Evolutionary conservation across 2,329 filamentous ascomycete genomes (phyloP).

Genomic region (Phaeophleospora eucalypticola): DNA sequence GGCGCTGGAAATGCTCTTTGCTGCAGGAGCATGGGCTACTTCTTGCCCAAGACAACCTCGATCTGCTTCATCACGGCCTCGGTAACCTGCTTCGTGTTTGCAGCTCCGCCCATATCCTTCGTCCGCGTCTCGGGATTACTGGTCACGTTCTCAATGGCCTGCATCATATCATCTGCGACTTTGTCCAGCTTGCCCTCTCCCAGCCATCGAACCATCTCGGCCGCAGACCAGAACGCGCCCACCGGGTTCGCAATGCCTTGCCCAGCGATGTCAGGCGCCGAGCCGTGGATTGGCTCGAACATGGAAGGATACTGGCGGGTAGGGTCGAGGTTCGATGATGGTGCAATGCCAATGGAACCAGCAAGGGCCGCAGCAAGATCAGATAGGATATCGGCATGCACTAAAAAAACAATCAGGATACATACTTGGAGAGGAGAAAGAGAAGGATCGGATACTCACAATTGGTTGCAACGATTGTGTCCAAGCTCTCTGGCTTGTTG

Average conservation of each 20-base stretch:
- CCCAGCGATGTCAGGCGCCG: conserved; percentile 54
- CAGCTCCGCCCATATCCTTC: conserved; percentile 56
- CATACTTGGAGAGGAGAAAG: background rate
- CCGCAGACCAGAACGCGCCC: conserved; percentile 65
- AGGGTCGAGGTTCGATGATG: conserved; percentile 66
- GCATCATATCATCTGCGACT: conserved; percentile 55
- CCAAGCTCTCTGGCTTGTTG: conserved; percentile 42
- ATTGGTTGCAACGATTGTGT: conserved; percentile 49
- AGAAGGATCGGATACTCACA: conserved; percentile 37
- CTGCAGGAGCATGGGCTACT: conserved; percentile 3
- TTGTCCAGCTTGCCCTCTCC: conserved; percentile 47
- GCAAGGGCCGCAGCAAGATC: conserved; percentile 67
- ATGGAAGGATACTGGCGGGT: conserved; percentile 56
- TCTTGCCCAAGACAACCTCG: conserved; percentile 38
- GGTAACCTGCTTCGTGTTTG: conserved; percentile 56
- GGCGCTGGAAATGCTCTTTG: background rate
- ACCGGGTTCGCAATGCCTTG: conserved; percentile 61
- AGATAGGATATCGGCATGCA: conserved; percentile 48
- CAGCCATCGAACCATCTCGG: conserved; percentile 65
- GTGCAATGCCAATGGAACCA: conserved; percentile 68
- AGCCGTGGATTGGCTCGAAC: conserved; percentile 57
- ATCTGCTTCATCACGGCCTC: conserved; percentile 54
- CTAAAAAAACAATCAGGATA: conserved; percentile 19
- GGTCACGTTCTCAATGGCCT: conserved; percentile 58
- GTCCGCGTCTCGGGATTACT: conserved; percentile 51